Conservation (phyloP, 2,329 filamentous ascomycete genomes). For the Talaromyces verruculosus region DNA sequence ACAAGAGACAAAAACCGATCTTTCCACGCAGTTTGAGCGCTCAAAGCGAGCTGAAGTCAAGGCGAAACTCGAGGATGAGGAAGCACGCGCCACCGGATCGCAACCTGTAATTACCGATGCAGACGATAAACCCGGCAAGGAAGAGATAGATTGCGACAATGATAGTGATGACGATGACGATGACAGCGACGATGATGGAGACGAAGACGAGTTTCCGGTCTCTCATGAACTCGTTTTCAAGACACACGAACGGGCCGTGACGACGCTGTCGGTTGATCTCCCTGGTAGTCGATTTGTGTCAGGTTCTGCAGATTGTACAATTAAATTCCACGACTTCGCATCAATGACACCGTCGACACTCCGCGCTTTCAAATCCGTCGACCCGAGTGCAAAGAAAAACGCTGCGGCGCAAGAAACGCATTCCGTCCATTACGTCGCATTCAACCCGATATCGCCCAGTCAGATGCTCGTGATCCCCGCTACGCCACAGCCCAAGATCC, state of each 20-base stretch:
- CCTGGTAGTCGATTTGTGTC: constrained; percentile 81
- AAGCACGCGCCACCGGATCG: background rate
- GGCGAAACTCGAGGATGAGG: constrained; percentile 32
- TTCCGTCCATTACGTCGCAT: constrained; percentile 80
- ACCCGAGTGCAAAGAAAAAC: constrained; percentile 76
- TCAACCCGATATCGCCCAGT: constrained; percentile 77
- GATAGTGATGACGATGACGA: constrained; percentile 53
- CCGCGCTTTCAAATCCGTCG: constrained; percentile 87
- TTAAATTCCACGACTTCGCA: constrained; percentile 93
- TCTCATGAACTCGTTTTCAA: constrained; percentile 92
- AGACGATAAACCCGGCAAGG: constrained; percentile 27
- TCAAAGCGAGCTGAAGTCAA: constrained; percentile 62
- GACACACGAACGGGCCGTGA: constrained; percentile 86
- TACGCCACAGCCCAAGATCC: constrained; percentile 83
- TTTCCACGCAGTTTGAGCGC: constrained; percentile 76
- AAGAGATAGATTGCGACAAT: constrained; percentile 28
- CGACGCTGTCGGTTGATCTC: constrained; percentile 78
- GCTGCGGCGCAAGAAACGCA: constrained; percentile 76
- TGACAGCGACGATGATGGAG: constrained; percentile 63
- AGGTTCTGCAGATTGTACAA: constrained; percentile 84
- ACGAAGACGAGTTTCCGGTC: constrained; percentile 84
- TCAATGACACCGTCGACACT: constrained; percentile 94
- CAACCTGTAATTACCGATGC: constrained; percentile 21
- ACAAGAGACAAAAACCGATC: constrained; percentile 69
- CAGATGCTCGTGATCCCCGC: constrained; percentile 85